These are phyloP conservation scores for Tulasnella sp. DNA, from an alignment of 768 basidiomycete species.

Conservation along the genomic window DNA sequence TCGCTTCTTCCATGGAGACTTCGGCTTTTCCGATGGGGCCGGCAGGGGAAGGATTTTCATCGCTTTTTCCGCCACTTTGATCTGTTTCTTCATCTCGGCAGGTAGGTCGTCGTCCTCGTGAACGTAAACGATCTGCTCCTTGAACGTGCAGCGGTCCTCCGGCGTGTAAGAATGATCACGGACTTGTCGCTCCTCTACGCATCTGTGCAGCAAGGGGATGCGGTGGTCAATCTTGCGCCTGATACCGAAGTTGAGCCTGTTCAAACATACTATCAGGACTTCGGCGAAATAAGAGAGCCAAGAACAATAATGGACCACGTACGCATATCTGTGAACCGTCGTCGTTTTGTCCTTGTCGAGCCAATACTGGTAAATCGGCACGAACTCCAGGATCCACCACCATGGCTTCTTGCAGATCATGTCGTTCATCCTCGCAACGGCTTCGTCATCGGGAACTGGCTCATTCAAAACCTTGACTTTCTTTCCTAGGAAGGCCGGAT, in stretches of 20 bases:
- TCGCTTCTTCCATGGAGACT: too few species aligned
- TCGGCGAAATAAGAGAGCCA: background rate
- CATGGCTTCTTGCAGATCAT: background rate
- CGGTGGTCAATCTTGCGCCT: background rate
- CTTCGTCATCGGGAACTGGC: background rate
- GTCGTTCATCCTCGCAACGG: background rate
- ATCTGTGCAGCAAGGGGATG: background rate
- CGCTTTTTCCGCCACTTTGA: too few species aligned
- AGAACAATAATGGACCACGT: background rate
- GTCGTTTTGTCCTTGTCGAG: background rate
- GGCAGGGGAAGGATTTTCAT: too few species aligned
- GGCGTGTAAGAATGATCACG: background rate
- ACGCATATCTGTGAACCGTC: background rate
- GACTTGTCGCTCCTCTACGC: background rate
- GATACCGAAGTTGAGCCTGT: background rate
- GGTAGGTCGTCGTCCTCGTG: background rate
- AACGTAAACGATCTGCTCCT: background rate
- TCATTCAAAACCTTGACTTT: background rate
- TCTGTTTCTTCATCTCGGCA: background rate
- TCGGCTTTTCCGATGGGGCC: too few species aligned
- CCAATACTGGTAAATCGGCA: background rate
- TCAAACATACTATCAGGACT: background rate
- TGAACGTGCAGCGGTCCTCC: background rate
- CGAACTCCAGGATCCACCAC: background rate
- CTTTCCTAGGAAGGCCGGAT: too few species aligned